Evolutionary conservation across 2,329 filamentous ascomycete genomes (phyloP), one percentile per base, ranked within the genome.

Genomic region (Sclerotinia glacialis): DNA sequence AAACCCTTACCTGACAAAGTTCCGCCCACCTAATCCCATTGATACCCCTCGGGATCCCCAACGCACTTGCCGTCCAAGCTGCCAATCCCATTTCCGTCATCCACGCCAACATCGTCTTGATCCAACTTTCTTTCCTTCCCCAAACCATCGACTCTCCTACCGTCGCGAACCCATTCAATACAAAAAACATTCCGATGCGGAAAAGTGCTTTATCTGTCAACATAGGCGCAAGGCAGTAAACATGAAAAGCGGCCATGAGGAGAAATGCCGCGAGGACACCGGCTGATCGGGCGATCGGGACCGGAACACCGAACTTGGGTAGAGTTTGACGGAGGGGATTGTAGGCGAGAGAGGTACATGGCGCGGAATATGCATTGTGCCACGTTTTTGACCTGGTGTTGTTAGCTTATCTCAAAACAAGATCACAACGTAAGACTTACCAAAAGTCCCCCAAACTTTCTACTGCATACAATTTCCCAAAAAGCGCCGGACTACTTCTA

Each of bases 351-450:
- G 74, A 77, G 7, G 74, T 75, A 54, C 78, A 79, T 0, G 79
- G 78, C 40, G 78, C 75, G 9, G 78, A 74, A 68, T 80, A 80
- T 0, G 74, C 77, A 62, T 79, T 80, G 61, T 80, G 79, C 79
- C 79, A 80, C 23, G 77, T 79, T 68, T 79, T 78, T 18, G 75
- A 76, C 74, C 74, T 76, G 64, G 21, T 6, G 42, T 12, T 42
- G 26, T 34, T 14, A 67, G 14, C 16, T 60, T 49, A 18, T 26
- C 23, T 40, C 44, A 6, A 37, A 49, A 21, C 26, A 21, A n/a
- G 0, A 42, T 37, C 46, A 37, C 2, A 61, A 18, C 21, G 34
- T 12, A 18, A n/a, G 18, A 63, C 61, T 64, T 74, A 78, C 79
- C 79, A 80, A 64, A 78, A 79, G 2, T 75, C 76, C 2, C 73